Conservation (phyloP, 192 early-diverging fungal genomes). For the Podila verticillata region DNA sequence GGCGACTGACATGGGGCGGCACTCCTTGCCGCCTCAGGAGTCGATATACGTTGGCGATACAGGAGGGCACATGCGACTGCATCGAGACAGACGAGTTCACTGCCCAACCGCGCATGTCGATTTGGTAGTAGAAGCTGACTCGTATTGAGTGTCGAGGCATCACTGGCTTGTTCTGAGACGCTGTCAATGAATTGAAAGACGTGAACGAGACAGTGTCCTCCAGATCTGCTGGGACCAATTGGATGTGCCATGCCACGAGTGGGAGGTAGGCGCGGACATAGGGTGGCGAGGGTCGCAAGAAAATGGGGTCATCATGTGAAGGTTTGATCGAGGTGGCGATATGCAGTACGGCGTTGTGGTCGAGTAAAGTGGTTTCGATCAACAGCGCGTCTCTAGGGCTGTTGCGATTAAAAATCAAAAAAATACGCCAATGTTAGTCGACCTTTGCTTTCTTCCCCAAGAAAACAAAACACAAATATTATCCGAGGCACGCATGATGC, state of each 20-base stretch:
- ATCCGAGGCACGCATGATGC: too few species aligned
- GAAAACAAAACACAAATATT: too few species aligned
- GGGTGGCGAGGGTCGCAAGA: slow-evolving; percentile 47
- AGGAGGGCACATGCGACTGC: slow-evolving; percentile 52
- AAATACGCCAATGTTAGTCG: too few species aligned
- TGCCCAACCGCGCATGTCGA: slow-evolving; percentile 51
- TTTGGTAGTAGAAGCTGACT: slow-evolving; percentile 55
- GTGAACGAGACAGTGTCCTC: slow-evolving; percentile 51
- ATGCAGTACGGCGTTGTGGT: slow-evolving; percentile 51
- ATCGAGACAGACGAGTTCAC: slow-evolving; percentile 52
- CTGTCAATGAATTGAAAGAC: slow-evolving; percentile 43
- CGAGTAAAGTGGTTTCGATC: slow-evolving; percentile 50
- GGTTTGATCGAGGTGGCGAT: slow-evolving; percentile 52
- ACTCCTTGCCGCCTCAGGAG: slow-evolving; percentile 41
- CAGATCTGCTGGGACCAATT: slow-evolving; percentile 46
- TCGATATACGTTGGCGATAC: slow-evolving; percentile 47
- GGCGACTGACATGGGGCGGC: slow-evolving; percentile 50
- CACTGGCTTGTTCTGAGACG: slow-evolving; percentile 43
- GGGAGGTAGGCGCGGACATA: slow-evolving; percentile 53
- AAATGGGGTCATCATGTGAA: slow-evolving; percentile 51
- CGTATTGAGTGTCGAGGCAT: slow-evolving; percentile 51
- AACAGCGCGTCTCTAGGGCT: slow-evolving; percentile 51
- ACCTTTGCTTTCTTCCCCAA: too few species aligned
- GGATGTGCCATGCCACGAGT: slow-evolving; percentile 48
- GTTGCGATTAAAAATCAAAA: not conserved